phyloP scores from a whole-genome alignment of 495 filamentous ascomycete species.

The Trichoderma parareesei region DNA sequence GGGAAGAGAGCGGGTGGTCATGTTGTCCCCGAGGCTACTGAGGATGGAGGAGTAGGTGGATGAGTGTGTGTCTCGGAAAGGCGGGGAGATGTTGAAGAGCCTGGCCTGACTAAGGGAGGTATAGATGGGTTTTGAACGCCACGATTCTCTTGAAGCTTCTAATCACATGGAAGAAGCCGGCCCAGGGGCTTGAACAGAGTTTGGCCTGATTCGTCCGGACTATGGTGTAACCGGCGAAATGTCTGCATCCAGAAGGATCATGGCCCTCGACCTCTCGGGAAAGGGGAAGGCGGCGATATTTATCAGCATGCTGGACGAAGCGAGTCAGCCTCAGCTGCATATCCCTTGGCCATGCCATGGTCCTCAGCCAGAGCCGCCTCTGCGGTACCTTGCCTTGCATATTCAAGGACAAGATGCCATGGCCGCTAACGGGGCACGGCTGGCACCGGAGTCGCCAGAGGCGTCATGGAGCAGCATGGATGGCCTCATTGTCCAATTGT shows the following conservation, averaged over 20 bases:
- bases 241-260: not conserved
- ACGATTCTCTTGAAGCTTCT: not conserved
- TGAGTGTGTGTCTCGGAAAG: not conserved
- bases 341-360: not conserved
- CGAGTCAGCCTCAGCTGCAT: not conserved
- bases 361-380: not conserved
- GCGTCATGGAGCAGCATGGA: not conserved
- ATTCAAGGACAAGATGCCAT: not conserved
- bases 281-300: not conserved
- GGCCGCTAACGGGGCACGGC: not conserved
- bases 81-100: not conserved
- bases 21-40: constrained; percentile 30
- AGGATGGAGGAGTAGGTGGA: not conserved
- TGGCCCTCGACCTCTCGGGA: not conserved
- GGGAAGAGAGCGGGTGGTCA: constrained; percentile 15
- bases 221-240: not conserved
- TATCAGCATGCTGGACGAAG: not conserved
- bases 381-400: not conserved
- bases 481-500: not conserved
- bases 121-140: not conserved
- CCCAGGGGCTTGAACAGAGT: not conserved
- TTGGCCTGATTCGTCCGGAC: not conserved
- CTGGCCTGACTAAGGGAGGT: not conserved
- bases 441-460: not conserved
- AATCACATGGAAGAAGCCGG: not conserved